Base-by-base conservation (phyloP, 169 alveolate species). In the Babesia ovata region DNA sequence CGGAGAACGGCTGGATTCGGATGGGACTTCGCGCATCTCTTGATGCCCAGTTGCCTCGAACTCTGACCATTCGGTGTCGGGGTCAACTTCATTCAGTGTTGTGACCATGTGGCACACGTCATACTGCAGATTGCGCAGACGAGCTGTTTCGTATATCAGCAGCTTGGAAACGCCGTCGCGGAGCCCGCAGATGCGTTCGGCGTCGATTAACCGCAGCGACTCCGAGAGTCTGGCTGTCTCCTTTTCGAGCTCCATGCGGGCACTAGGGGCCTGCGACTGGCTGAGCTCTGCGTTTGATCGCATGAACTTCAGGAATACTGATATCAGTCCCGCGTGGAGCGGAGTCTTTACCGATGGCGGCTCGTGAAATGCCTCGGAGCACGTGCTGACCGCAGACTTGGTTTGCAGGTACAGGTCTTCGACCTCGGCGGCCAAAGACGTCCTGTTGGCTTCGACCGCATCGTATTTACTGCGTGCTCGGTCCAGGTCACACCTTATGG, bases 141-240 rank as follows among this genome's bases (percentile, higher is more conserved):
- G 75, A 0, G 88, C 81, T 21, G 84, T 72, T 42, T 81, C 88
- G 66, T 73, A 81, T 16, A 81, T 74, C 88, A 81, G 16, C 22
- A 81, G 72, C 39, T 70, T 81, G 16, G 73, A 53, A 4, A 81
- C 0, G 44, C 62, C 12, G 42, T 81, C 88, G 7, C 76, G 56
- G 42, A 73, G 26, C 17, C 60, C 84, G 19, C 28, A 4, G 19
- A 54, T 1, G 16, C 85, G 44, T 13, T 28, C 67, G 56, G 33
- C 19, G 46, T 81, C 88, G 26, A 81, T 16, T 12, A 14, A 52
- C 22, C 48, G 46, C 63, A 81, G 46, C 21, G 76, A 10, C 49
- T 26, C 58, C 28, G 42, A 33, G 9, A 67, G 28, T 42, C 50
- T 10, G 24, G 26, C 72, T 8, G 44, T 54, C 28, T 72, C 75